These are phyloP conservation scores for Davidsoniella australis DNA, from an alignment of 2,329 filamentous ascomycete species.

Conservation along the genomic window DNA sequence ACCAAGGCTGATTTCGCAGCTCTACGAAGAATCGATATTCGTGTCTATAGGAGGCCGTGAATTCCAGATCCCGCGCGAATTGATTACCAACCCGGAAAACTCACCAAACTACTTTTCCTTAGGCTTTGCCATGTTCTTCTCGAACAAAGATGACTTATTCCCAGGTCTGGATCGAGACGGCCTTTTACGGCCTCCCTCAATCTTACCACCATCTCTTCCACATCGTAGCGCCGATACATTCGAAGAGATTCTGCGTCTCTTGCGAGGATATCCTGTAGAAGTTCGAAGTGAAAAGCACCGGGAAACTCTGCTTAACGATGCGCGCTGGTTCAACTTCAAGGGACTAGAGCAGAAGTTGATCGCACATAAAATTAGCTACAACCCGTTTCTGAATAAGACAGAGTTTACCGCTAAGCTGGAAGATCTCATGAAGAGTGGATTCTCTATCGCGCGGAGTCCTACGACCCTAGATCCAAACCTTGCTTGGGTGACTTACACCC, in stretches of 20 bases:
- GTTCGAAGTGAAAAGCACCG: conserved; percentile 65
- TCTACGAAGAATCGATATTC: conserved; percentile 83
- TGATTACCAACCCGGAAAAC: conserved; percentile 74
- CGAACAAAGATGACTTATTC: conserved; percentile 61
- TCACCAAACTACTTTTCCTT: conserved; percentile 92
- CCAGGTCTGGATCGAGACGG: conserved; percentile 66
- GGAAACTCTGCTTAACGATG: conserved; percentile 62
- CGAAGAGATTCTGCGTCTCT: conserved; percentile 60
- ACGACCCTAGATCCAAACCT: conserved; percentile 17
- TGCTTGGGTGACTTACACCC: conserved; percentile 57
- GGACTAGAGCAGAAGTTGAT: conserved; percentile 79
- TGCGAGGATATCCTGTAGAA: conserved; percentile 67
- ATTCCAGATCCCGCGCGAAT: conserved; percentile 78
- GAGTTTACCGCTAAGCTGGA: conserved; percentile 71
- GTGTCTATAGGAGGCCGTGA: conserved; percentile 74
- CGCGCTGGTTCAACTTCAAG: conserved; percentile 83
- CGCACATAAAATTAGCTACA: conserved; percentile 58
- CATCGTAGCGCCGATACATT: conserved; percentile 73
- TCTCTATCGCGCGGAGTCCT: conserved; percentile 43
- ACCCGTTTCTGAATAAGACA: conserved; percentile 45
- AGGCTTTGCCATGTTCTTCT: conserved; percentile 79
- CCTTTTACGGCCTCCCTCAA: conserved; percentile 72
- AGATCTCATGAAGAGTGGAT: conserved; percentile 75
- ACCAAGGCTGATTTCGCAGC: conserved; percentile 73
- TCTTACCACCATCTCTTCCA: conserved; percentile 65